These are phyloP conservation scores for Pleochaeta shiraiana DNA, from an alignment of 2,329 filamentous ascomycete genomes.

Conservation along the genomic window DNA sequence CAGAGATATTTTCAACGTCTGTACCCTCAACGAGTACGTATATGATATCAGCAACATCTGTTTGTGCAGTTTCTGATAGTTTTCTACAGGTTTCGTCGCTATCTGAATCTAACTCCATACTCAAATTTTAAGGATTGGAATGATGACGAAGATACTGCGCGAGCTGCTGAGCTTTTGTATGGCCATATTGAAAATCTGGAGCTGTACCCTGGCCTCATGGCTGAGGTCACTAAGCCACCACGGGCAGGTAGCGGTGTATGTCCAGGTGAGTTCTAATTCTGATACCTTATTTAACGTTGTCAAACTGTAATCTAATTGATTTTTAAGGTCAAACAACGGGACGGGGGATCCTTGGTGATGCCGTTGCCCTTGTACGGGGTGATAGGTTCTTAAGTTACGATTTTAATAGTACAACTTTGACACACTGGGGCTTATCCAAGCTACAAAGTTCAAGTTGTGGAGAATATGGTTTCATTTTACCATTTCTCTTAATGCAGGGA, in stretches of 20 bases:
- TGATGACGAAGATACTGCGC: slow-evolving; percentile 25
- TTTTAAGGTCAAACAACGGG: slow-evolving; percentile 20
- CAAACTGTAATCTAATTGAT: not conserved
- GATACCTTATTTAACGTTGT: not conserved
- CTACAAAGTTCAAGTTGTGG: slow-evolving; percentile 20
- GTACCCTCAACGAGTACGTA: slow-evolving; percentile 27
- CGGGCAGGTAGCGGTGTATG: slow-evolving; percentile 26
- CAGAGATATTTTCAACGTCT: slow-evolving; percentile 26
- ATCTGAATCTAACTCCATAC: slow-evolving; percentile 28
- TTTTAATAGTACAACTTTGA: slow-evolving; percentile 26
- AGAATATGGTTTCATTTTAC: slow-evolving; percentile 25
- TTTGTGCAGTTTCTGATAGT: not conserved
- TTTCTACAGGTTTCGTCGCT: slow-evolving; percentile 25
- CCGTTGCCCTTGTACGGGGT: slow-evolving; percentile 25
- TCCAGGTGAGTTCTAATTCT: slow-evolving; percentile 13
- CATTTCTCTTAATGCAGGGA: slow-evolving; percentile 23
- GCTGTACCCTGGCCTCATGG: slow-evolving; percentile 33
- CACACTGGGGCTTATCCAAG: slow-evolving; percentile 28
- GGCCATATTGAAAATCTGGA: slow-evolving; percentile 31
- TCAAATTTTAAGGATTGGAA: slow-evolving; percentile 30
- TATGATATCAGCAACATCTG: not conserved
- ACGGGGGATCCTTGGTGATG: slow-evolving; percentile 26
- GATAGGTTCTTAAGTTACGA: slow-evolving; percentile 26
- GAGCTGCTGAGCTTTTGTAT: slow-evolving; percentile 24
- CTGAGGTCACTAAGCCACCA: slow-evolving; percentile 31